Percentiles rank a stretch among this genome's conserved stretches.
Conservation (phyloP, 441 rosid genomes). For the Cnidoscolus chayamansa region DNA sequence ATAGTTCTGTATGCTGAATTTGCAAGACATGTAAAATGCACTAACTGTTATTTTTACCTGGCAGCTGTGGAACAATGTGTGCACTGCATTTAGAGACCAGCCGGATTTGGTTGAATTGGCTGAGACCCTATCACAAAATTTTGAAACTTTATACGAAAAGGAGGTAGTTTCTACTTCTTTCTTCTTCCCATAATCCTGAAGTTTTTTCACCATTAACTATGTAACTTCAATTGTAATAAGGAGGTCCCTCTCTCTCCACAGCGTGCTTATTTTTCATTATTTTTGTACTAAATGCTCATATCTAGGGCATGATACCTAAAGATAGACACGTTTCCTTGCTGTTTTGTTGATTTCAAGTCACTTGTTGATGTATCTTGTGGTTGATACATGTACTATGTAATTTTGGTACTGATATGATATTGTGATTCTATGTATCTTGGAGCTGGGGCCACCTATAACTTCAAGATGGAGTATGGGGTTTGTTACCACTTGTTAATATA, state of each 20-base stretch:
- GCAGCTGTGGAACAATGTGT: slow-evolving; percentile 88
- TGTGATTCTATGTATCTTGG: background rate
- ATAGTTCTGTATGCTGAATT: slow-evolving; percentile 5
- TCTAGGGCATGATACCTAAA: background rate
- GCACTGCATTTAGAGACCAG: slow-evolving; percentile 62
- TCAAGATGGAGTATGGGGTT: background rate
- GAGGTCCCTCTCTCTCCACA: background rate
- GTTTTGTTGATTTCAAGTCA: background rate
- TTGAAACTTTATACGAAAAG: slow-evolving; percentile 64
- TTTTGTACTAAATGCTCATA: background rate
- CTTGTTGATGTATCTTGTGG: background rate
- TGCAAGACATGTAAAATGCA: slow-evolving; percentile 10
- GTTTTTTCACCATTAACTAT: background rate
- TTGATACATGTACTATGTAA: background rate
- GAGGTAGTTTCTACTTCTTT: slow-evolving; percentile 49
- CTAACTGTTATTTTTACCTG: slow-evolving; percentile 37
- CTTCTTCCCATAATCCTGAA: background rate
- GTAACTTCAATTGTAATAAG: background rate
- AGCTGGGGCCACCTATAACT: background rate
- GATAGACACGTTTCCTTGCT: background rate
- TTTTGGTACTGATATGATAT: background rate
- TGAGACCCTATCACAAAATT: slow-evolving; percentile 63
- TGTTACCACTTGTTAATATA: background rate
- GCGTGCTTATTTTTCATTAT: background rate
- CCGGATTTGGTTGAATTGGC: slow-evolving; percentile 70